Evolutionary conservation across 352 stramenopile genomes (phyloP).

Genomic region (Phytopythium boreale): DNA sequence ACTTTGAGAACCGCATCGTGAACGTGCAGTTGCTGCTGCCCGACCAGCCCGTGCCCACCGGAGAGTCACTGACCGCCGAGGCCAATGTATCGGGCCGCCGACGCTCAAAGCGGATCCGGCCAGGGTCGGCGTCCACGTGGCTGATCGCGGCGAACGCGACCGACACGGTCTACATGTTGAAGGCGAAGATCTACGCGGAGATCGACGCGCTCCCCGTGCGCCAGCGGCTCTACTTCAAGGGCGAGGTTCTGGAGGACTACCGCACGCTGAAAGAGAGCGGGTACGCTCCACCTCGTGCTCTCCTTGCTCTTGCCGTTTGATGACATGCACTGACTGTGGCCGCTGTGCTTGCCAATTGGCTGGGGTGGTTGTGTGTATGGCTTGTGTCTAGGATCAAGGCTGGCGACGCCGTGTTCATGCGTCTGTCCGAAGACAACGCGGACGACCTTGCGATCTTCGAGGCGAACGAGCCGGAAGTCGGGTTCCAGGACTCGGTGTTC

Average conservation of each 20-base stretch:
- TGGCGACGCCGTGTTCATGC: constrained; percentile 72
- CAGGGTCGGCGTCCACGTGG: constrained; percentile 46
- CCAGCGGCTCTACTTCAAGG: constrained; percentile 71
- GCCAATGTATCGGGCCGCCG: constrained; percentile 39
- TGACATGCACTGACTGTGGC: background rate
- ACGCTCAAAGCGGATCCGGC: constrained; percentile 61
- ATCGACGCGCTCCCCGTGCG: constrained; percentile 64
- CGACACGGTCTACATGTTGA: constrained; percentile 75
- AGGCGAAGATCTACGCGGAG: constrained; percentile 72
- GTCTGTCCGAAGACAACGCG: constrained; percentile 48
- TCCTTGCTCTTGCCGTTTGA: background rate
- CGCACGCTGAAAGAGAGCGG: constrained; percentile 59
- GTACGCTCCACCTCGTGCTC: constrained; percentile 30
- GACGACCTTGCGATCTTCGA: constrained; percentile 58
- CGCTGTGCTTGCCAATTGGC: background rate
- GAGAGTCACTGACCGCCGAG: constrained; percentile 38
- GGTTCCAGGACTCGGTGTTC: constrained; percentile 75
- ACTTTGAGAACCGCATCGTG: constrained; percentile 63
- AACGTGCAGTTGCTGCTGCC: constrained; percentile 56
- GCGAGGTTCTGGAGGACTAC: constrained; percentile 48
- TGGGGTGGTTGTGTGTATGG: constrained; percentile 7
- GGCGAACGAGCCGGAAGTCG: constrained; percentile 55
- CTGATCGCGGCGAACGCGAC: constrained; percentile 47
- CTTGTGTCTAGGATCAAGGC: constrained; percentile 54
- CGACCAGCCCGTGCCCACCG: constrained; percentile 48